Conservation (phyloP, 192 early-diverging fungal genomes). For the Coemansia sp. region DNA sequence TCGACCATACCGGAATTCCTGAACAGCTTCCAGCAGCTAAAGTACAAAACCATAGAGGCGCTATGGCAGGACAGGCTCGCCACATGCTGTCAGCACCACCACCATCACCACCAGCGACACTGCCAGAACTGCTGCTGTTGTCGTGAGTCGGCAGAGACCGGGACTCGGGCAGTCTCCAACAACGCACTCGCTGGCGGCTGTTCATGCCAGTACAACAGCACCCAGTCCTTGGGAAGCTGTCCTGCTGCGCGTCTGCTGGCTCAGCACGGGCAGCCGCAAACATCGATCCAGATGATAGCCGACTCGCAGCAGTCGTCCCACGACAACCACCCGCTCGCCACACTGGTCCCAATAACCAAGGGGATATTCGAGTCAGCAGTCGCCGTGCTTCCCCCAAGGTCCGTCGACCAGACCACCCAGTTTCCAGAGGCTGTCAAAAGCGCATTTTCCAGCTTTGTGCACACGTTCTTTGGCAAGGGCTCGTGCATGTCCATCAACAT, state of each 20-base stretch:
- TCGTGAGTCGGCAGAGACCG: neutral
- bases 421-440: constrained; percentile 38
- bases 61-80: constrained; percentile 6
- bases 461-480: constrained; percentile 26
- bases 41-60: constrained; percentile 36
- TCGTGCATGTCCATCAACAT: constrained; percentile 41
- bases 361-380: constrained; percentile 47
- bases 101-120: neutral
- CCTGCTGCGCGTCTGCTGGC: neutral
- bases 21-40: constrained; percentile 36
- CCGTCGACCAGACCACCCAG: constrained; percentile 22
- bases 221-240: neutral
- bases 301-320: constrained; percentile 1
- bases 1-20: constrained; percentile 36
- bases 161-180: neutral
- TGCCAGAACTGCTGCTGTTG: neutral
- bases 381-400: constrained; percentile 19
- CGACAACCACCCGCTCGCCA: constrained; percentile 18
- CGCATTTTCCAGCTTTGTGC: constrained; percentile 23
- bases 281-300: constrained; percentile 8
- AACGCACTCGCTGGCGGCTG: neutral
- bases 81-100: neutral
- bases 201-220: neutral
- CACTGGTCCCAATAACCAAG: constrained; percentile 29
- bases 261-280: neutral